Base-by-base conservation (phyloP, 2,329 filamentous ascomycete species). In the Beauveria sp. region DNA sequence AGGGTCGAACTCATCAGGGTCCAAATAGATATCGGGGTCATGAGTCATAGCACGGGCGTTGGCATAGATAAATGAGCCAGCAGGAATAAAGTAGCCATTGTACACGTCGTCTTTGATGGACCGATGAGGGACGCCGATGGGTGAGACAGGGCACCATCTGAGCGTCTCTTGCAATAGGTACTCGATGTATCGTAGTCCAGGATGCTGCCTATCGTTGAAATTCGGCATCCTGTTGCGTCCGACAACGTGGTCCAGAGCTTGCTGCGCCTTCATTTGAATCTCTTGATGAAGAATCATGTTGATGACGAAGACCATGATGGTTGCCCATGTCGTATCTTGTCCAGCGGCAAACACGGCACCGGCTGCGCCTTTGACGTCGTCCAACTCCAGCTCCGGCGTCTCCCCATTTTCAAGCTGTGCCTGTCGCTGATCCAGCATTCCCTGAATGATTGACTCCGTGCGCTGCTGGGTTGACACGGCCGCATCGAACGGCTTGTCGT, bases 51-150 rank as follows among this genome's bases (percentile, higher is more conserved):
- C 76, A 14, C 72, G 69, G n/a, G 73, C 69, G 58, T 79, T 81
- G 34, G 76, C 74, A 58, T 75, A 74, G 6, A 80, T 69, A 20
- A 76, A 68, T 5, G 76, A 75, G 3, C 83, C 84, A n/a, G 78
- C 79, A 10, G 82, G 83, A 55, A 87, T 84, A 62, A 79, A 77
- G 70, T 83, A 81, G 40, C 78, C 83, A 22, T 80, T 73, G 67
- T 86, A 87, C 12, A 79, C 73, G 61, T 87, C 84, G 54, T 86
- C 83, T 52, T 79, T 70, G 1, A 80, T 73, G 16, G 80, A 76
- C 50, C 73, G 76, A 68, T 87, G 84, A 2, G 84, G 83, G 42
- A 86, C 79, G 3, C 79, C 80, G 2, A 82, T 68, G 1, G 80
- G 79, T 14, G 74, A 76, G 3, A 81, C 69, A 5, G 79, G 79